Percentiles rank a stretch among this genome's conserved stretches.
Conservation (phyloP, 495 filamentous ascomycete genomes). For the Penicillium salamii region DNA sequence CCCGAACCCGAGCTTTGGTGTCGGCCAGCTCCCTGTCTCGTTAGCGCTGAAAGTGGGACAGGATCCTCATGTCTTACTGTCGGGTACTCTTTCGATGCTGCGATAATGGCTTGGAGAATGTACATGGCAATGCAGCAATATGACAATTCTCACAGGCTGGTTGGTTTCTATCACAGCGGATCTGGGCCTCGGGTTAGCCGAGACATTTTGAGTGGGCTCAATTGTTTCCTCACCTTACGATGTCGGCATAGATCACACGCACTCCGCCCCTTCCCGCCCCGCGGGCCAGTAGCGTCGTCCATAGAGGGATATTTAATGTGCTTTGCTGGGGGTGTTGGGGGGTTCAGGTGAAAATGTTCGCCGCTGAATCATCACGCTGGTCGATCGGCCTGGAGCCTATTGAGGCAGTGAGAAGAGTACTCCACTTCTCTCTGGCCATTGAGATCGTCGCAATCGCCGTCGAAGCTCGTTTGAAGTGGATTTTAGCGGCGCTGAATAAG, state of each 20-base stretch:
- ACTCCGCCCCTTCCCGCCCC: conserved; percentile 13
- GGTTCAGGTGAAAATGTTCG: not conserved
- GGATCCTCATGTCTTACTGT: conserved; percentile 14
- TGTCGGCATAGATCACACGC: conserved; percentile 29
- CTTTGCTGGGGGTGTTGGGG: not conserved
- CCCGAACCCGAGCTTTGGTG: conserved; percentile 18
- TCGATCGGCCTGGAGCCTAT: not conserved
- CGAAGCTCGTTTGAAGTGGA: not conserved
- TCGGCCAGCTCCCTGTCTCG: conserved; percentile 22
- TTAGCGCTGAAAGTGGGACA: conserved; percentile 1
- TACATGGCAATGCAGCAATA: conserved; percentile 21
- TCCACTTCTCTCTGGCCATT: not conserved
- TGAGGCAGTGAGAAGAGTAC: not conserved
- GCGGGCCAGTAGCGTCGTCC: conserved; percentile 7
- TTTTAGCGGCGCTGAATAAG: not conserved
- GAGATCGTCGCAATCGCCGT: not conserved
- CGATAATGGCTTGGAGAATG: conserved; percentile 12
- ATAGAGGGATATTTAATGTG: not conserved
- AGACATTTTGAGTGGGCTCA: not conserved
- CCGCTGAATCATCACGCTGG: conserved; percentile 8
- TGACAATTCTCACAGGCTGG: conserved; percentile 30
- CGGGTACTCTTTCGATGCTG: conserved; percentile 17
- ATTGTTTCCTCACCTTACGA: conserved; percentile 17
- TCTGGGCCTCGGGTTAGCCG: conserved; percentile 11
- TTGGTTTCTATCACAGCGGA: conserved; percentile 25